A percentile compares a stretch with the other conserved stretches of the same genome.
Conservation (phyloP, 352 stramenopile species). For the Phytophthora crassamura region DNA sequence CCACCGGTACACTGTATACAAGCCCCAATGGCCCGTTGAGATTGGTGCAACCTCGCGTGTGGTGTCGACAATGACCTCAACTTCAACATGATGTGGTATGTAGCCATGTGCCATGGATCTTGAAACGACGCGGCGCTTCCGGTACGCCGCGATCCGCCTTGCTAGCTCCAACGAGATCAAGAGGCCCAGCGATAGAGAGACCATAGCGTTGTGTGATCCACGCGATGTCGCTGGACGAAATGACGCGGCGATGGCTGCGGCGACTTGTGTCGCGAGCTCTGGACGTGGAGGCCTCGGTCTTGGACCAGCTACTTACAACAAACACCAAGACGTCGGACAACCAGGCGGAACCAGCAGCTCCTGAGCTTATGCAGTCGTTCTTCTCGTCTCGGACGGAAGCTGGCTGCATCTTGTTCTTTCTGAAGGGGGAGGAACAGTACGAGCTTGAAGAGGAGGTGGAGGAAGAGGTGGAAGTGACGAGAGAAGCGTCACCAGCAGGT, state of each 20-base stretch:
- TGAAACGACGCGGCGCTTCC: slow-evolving; percentile 29
- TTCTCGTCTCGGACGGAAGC: slow-evolving; percentile 61
- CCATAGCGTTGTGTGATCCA: too few species aligned
- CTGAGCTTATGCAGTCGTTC: slow-evolving; percentile 59
- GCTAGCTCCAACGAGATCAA: background rate
- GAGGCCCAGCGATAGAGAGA: background rate
- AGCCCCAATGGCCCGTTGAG: background rate
- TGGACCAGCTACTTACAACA: slow-evolving; percentile 60
- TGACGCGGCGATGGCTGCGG: slow-evolving; percentile 60
- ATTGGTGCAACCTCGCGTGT: background rate
- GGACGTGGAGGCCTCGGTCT: slow-evolving; percentile 59
- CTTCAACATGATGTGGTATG: slow-evolving; percentile 13
- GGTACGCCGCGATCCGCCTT: slow-evolving; percentile 2
- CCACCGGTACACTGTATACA: too few species aligned
- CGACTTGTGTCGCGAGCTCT: slow-evolving; percentile 68
- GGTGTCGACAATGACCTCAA: background rate
- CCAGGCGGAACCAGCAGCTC: slow-evolving; percentile 44
- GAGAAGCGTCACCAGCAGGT: slow-evolving; percentile 40
- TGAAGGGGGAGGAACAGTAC: slow-evolving; percentile 64
- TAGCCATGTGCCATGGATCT: slow-evolving; percentile 28
- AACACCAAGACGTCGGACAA: slow-evolving; percentile 41
- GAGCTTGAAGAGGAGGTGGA: slow-evolving; percentile 85
- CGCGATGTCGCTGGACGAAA: slow-evolving; percentile 55
- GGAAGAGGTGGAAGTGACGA: slow-evolving; percentile 74
- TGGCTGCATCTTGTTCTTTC: slow-evolving; percentile 84